A percentile compares a stretch with the other conserved stretches of the same genome.
Conservation (phyloP, 495 filamentous ascomycete species). For the Bombardia bombarda region DNA sequence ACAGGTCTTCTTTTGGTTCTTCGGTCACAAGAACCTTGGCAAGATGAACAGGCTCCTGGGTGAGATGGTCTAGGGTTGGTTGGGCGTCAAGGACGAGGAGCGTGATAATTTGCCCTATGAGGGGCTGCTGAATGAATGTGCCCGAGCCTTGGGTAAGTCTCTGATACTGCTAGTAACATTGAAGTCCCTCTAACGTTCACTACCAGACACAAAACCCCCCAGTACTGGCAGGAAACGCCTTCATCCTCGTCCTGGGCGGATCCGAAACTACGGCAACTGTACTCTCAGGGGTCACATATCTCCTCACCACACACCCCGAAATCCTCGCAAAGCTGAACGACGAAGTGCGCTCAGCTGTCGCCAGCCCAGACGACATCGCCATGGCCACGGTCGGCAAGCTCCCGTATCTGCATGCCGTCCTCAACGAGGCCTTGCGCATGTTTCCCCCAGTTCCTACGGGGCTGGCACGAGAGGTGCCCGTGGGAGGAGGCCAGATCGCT, state of each 20-base stretch:
- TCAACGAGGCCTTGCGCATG: conserved; percentile 48
- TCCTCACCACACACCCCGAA: conserved; percentile 36
- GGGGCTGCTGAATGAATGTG: neutral
- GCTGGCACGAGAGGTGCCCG: conserved; percentile 33
- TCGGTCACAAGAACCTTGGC: conserved; percentile 4
- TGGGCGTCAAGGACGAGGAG: neutral
- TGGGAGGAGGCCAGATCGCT: conserved; percentile 34
- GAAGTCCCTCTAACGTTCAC: neutral
- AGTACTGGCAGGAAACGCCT: conserved; percentile 6
- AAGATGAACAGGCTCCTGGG: neutral
- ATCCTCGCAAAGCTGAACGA: conserved; percentile 28
- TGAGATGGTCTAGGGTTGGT: neutral
- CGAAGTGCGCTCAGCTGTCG: conserved; percentile 45
- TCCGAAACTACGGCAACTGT: conserved; percentile 51
- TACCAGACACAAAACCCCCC: neutral
- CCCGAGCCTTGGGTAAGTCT: neutral
- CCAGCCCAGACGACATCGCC: conserved; percentile 38
- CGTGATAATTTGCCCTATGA: conserved; percentile 4
- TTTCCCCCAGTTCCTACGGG: conserved; percentile 42
- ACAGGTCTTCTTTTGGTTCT: neutral
- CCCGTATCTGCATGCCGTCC: conserved; percentile 45
- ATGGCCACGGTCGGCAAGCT: conserved; percentile 31
- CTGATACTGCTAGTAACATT: neutral
- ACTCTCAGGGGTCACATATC: conserved; percentile 40
- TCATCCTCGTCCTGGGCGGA: conserved; percentile 9